phyloP scores from a whole-genome alignment of 768 basidiomycete genomes.

The Infundibulicybe gibba region DNA sequence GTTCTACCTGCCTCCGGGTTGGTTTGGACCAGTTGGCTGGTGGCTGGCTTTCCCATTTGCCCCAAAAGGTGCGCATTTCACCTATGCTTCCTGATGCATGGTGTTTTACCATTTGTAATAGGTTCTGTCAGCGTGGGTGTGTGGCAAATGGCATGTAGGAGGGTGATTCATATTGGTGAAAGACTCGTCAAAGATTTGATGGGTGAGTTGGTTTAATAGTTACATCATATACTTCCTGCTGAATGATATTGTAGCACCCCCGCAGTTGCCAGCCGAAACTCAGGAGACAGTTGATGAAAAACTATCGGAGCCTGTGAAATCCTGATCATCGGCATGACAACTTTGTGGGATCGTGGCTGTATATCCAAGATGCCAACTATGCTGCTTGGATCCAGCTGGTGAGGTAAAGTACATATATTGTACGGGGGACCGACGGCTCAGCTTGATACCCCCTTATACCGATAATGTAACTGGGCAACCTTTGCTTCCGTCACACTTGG shows the following conservation, averaged over 20 bases:
- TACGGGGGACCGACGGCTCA: too few relatives aligned
- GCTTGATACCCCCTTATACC: too few relatives aligned
- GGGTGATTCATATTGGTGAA: slow-evolving; percentile 79
- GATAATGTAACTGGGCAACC: too few relatives aligned
- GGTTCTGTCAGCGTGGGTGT: slow-evolving; percentile 91
- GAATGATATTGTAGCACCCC: slow-evolving; percentile 6
- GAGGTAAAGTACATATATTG: too few relatives aligned
- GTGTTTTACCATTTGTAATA: slow-evolving; percentile 20
- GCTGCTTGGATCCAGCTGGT: too few relatives aligned
- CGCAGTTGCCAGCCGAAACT: slow-evolving; percentile 6
- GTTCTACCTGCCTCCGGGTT: slow-evolving; percentile 88
- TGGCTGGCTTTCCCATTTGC: slow-evolving; percentile 89
- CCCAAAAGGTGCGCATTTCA: slow-evolving; percentile 61
- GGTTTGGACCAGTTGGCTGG: slow-evolving; percentile 90
- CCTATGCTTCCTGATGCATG: slow-evolving; percentile 2
- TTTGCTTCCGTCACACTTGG: too few relatives aligned
- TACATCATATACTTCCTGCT: slow-evolving; percentile 5
- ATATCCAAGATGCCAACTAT: too few relatives aligned
- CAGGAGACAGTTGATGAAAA: slow-evolving; percentile 1
- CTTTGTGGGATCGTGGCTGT: too few relatives aligned
- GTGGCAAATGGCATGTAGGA: slow-evolving; percentile 93
- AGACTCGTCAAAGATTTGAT: slow-evolving; percentile 63
- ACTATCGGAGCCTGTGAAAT: too few relatives aligned
- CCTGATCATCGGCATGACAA: too few relatives aligned
- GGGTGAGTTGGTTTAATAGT: slow-evolving; percentile 38